These are phyloP conservation scores for Penicillium sp. DNA, from an alignment of 2,329 filamentous ascomycete species.

Conservation along the genomic window DNA sequence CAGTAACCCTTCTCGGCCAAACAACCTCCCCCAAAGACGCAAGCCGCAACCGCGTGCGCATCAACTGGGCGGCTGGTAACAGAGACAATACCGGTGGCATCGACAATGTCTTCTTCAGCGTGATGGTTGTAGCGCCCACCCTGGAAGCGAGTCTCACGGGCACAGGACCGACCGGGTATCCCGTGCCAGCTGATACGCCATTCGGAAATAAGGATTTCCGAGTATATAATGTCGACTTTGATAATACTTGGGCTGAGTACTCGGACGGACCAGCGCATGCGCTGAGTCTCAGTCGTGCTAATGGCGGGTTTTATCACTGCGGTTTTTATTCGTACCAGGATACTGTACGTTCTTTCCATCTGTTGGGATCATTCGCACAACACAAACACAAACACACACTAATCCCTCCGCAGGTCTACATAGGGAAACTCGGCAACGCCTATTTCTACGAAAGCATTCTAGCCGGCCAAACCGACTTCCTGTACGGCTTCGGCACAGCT, in stretches of 20 bases:
- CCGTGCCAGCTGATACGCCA: slow-evolving; percentile 52
- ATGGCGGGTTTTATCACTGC: slow-evolving; percentile 58
- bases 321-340: slow-evolving; percentile 62
- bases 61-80: slow-evolving; percentile 53
- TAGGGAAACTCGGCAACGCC: slow-evolving; percentile 58
- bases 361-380: neutral
- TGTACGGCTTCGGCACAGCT: slow-evolving; percentile 59
- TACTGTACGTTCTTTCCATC: slow-evolving; percentile 37
- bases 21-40: slow-evolving; percentile 43
- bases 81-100: slow-evolving; percentile 33
- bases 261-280: slow-evolving; percentile 52
- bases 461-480: slow-evolving; percentile 59
- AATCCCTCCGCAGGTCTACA: slow-evolving; percentile 40
- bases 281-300: slow-evolving; percentile 53
- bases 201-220: slow-evolving; percentile 58
- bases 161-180: slow-evolving; percentile 52
- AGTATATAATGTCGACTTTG: slow-evolving; percentile 59
- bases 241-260: slow-evolving; percentile 50
- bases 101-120: slow-evolving; percentile 57
- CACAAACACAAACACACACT: neutral
- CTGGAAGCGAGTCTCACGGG: slow-evolving; percentile 56
- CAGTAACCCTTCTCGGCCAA: slow-evolving; percentile 55
- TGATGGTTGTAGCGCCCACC: slow-evolving; percentile 55
- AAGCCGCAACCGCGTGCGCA: slow-evolving; percentile 45
- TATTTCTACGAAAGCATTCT: slow-evolving; percentile 56